These are phyloP conservation scores for Mortierella sp. DNA, from an alignment of 371 early-diverging fungal species.

Conservation along the genomic window DNA sequence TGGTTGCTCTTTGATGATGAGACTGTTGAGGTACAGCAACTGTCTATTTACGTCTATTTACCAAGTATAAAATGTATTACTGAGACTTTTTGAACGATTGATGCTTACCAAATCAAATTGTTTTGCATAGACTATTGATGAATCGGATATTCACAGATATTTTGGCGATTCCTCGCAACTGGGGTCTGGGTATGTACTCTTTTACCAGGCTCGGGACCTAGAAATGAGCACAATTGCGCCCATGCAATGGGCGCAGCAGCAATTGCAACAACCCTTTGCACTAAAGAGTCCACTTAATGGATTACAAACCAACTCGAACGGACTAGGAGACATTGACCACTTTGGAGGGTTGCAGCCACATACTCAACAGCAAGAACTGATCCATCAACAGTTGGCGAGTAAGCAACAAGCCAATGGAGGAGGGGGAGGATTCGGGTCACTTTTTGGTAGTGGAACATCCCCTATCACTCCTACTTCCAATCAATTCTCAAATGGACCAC, in stretches of 20 bases:
- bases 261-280: slow-evolving; percentile 29
- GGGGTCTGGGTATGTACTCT: slow-evolving; percentile 88
- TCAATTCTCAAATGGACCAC: slow-evolving; percentile 19
- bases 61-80: not conserved
- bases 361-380: slow-evolving; percentile 55
- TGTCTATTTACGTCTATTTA: not conserved
- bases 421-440: slow-evolving; percentile 33
- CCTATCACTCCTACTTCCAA: not conserved
- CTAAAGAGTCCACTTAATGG: slow-evolving; percentile 20
- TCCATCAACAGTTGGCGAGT: slow-evolving; percentile 46
- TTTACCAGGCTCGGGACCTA: slow-evolving; percentile 75
- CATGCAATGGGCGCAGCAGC: slow-evolving; percentile 48
- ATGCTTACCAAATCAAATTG: not conserved
- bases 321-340: slow-evolving; percentile 35
- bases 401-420: slow-evolving; percentile 10
- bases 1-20: slow-evolving; percentile 98
- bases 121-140: slow-evolving; percentile 70
- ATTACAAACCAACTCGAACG: slow-evolving; percentile 1
- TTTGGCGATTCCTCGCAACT: slow-evolving; percentile 85
- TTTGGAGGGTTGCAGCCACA: slow-evolving; percentile 43
- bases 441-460: slow-evolving; percentile 29
- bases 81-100: not conserved
- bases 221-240: slow-evolving; percentile 48
- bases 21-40: slow-evolving; percentile 74
- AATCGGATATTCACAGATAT: slow-evolving; percentile 84